These are phyloP conservation scores for Collybia nuda DNA, from an alignment of 768 basidiomycete genomes.

Conservation along the genomic window DNA sequence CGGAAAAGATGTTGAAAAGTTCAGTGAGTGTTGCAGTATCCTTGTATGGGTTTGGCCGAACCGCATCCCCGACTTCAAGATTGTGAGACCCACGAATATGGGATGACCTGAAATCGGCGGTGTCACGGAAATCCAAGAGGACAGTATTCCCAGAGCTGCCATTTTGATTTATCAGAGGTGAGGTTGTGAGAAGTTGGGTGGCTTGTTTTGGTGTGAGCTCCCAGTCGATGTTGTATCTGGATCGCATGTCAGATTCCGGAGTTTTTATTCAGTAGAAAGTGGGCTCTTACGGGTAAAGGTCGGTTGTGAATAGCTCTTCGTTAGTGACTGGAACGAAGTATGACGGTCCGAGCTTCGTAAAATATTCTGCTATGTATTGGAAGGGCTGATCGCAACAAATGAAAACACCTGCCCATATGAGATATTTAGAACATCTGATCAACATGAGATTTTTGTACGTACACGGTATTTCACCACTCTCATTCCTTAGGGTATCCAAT, in stretches of 20 bases:
- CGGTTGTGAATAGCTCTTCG: conserved; percentile 18
- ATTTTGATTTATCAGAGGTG: neutral
- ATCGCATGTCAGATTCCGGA: neutral
- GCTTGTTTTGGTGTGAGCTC: conserved; percentile 16
- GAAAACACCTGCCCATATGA: conserved; percentile 15
- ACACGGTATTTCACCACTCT: conserved; percentile 19
- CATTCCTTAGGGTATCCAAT: conserved; percentile 14
- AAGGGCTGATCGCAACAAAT: conserved; percentile 23
- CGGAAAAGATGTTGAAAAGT: conserved; percentile 15
- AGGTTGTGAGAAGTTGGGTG: conserved; percentile 7
- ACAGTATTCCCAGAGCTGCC: neutral
- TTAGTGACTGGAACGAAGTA: conserved; percentile 19
- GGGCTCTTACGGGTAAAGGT: conserved; percentile 15
- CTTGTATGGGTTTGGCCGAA: conserved; percentile 18
- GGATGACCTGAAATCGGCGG: conserved; percentile 10
- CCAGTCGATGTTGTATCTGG: conserved; percentile 20
- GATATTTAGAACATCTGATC: neutral
- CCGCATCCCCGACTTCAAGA: conserved; percentile 13
- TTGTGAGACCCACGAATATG: conserved; percentile 16
- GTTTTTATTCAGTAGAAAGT: neutral
- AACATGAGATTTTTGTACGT: neutral
- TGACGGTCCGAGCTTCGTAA: conserved; percentile 16
- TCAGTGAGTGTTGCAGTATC: conserved; percentile 20
- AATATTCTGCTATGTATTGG: conserved; percentile 23
- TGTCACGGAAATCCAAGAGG: conserved; percentile 17